Evolutionary conservation across 1,284 basidiomycete genomes (phyloP).

Genomic region (Leccinum subrobustum): DNA sequence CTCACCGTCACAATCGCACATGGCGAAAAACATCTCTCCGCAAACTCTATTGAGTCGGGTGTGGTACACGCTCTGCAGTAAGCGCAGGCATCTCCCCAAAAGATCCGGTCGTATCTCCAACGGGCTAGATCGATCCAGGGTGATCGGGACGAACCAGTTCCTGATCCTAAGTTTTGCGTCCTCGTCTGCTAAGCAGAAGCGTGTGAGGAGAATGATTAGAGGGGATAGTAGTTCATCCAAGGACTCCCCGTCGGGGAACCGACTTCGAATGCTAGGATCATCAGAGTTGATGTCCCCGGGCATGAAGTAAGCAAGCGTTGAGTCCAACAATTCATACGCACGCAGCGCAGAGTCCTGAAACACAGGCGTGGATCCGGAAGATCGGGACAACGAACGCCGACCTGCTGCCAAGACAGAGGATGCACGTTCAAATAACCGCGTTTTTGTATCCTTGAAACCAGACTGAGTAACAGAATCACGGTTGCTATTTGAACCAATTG

Average conservation of each 20-base stretch:
- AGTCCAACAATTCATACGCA: constrained; percentile 64
- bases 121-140: constrained; percentile 74
- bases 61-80: constrained; percentile 75
- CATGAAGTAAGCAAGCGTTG: constrained; percentile 61
- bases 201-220: constrained; percentile 69
- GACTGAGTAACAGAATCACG: constrained; percentile 4
- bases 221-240: constrained; percentile 80
- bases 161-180: constrained; percentile 54
- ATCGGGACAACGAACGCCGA: constrained; percentile 53
- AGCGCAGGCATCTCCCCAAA: constrained; percentile 77
- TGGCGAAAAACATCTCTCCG: constrained; percentile 83
- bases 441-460: constrained; percentile 36
- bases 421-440: constrained; percentile 62
- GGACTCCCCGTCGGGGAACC: constrained; percentile 46
- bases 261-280: constrained; percentile 53
- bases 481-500: constrained; percentile 14
- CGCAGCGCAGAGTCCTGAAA: constrained; percentile 55
- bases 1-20: constrained; percentile 80
- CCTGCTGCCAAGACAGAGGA: constrained; percentile 52
- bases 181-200: constrained; percentile 64
- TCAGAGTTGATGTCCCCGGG: constrained; percentile 65
- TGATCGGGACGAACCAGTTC: constrained; percentile 67
- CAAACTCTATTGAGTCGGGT: constrained; percentile 66
- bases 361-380: constrained; percentile 45
- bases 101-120: constrained; percentile 72